Percentiles rank a stretch among this genome's conserved stretches.
Conservation (phyloP, 139 green algal genomes). For the Coelastrella sp. region DNA sequence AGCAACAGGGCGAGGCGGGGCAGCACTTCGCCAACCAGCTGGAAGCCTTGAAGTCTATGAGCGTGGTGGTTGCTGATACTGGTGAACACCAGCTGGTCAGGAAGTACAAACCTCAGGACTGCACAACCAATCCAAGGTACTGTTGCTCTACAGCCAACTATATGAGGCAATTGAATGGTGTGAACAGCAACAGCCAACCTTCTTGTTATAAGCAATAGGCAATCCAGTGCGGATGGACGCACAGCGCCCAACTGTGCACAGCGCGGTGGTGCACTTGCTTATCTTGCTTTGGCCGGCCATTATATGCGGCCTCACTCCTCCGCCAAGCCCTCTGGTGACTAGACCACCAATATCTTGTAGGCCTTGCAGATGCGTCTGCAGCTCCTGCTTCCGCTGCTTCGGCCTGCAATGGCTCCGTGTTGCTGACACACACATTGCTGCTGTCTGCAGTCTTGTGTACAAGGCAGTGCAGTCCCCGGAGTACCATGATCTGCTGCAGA, state of each 20-base stretch:
- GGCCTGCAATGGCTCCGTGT: not conserved
- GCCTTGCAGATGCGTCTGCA: not conserved
- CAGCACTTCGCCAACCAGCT: conserved; percentile 73
- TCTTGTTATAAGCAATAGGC: no score
- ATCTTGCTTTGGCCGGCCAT: no score
- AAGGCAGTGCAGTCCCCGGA: conserved; percentile 81
- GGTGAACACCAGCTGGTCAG: conserved; percentile 72
- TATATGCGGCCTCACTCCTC: no score
- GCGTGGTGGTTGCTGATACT: conserved; percentile 77
- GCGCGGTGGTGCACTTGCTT: no score
- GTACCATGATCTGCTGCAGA: conserved; percentile 74
- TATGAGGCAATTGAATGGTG: no score
- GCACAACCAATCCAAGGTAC: conserved; percentile 89
- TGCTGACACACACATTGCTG: not conserved
- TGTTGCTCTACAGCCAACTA: not conserved
- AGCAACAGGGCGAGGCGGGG: conserved; percentile 22
- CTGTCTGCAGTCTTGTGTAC: conserved; percentile 71
- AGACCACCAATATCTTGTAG: no score
- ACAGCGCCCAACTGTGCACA: no score
- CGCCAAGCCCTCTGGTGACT: no score
- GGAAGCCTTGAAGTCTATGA: conserved; percentile 71
- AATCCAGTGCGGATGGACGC: no score
- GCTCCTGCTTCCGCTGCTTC: not conserved
- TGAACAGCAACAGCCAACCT: no score
- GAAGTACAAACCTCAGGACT: conserved; percentile 78